Conservation (phyloP, 2,329 filamentous ascomycete species). For the Pseudocercospora ulei region DNA sequence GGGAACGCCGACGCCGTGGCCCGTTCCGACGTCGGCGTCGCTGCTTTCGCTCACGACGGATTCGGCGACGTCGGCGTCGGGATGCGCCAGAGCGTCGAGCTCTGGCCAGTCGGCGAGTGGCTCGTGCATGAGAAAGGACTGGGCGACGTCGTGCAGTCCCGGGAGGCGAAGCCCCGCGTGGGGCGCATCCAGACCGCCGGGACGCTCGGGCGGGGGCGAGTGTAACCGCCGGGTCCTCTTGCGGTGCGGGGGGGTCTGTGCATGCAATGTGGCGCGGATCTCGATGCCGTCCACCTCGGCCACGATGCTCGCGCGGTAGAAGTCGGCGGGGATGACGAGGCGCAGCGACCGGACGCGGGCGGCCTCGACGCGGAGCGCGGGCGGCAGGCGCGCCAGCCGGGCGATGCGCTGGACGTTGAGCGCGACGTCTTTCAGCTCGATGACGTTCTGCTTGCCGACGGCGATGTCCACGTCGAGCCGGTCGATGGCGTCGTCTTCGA, state of each 20-base stretch:
- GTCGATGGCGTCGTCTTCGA: conserved; percentile 79
- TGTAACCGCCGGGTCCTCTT: conserved; percentile 33
- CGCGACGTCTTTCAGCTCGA: conserved; percentile 80
- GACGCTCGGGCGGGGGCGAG: conserved; percentile 27
- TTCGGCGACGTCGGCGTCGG: conserved; percentile 48
- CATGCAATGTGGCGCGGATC: conserved; percentile 42
- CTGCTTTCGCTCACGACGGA: conserved; percentile 48
- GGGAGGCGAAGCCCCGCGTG: conserved; percentile 45
- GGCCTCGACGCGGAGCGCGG: conserved; percentile 58
- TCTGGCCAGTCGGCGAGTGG: conserved; percentile 55
- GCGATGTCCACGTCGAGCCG: conserved; percentile 76
- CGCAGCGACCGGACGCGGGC: conserved; percentile 68
- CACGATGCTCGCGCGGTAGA: conserved; percentile 72
- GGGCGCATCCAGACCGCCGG: conserved; percentile 25
- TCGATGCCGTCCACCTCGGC: conserved; percentile 75
- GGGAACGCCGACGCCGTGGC: conserved; percentile 59
- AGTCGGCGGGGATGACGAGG: conserved; percentile 76
- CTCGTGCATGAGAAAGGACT: conserved; percentile 67
- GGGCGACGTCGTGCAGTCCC: conserved; percentile 61
- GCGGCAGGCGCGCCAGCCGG: conserved; percentile 51
- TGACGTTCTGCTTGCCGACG: conserved; percentile 67
- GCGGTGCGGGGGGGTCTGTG: conserved; percentile 30
- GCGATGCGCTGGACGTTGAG: conserved; percentile 54
- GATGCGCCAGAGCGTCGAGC: conserved; percentile 58
- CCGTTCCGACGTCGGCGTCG: conserved; percentile 59